Evolutionary conservation across 1,284 basidiomycete species (phyloP).

Genomic region (Phenoliferia sp.): DNA sequence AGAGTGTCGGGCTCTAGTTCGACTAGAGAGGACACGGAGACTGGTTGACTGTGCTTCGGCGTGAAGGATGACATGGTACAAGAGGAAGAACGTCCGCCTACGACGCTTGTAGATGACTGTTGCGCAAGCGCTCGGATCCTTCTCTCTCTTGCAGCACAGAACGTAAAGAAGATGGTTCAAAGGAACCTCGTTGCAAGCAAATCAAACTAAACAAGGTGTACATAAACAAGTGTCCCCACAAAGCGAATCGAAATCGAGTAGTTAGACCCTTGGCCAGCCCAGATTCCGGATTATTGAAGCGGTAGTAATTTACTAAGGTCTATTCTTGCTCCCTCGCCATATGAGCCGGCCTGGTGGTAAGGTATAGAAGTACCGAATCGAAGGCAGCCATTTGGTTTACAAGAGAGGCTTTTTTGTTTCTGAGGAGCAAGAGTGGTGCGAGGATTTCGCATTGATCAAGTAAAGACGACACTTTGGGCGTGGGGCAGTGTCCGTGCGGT

Average conservation of each 20-base stretch:
- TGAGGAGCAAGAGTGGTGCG: no score
- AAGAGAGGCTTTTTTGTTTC: no score
- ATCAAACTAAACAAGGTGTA: neutral
- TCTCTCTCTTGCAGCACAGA: neutral
- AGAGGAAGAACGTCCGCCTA: neutral
- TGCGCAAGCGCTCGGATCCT: neutral
- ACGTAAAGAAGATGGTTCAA: neutral
- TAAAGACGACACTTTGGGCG: no score
- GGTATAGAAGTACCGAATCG: no score
- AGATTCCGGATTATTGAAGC: neutral
- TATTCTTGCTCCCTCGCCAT: no score
- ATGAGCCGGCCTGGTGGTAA: no score
- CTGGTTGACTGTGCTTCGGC: constrained; percentile 23
- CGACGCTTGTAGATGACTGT: neutral
- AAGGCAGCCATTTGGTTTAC: no score
- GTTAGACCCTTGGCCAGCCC: neutral
- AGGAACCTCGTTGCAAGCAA: neutral
- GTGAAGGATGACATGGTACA: constrained; percentile 9
- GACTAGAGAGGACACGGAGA: constrained; percentile 18
- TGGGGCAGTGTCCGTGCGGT: no score
- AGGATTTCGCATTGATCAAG: no score
- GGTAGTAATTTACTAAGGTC: no score
- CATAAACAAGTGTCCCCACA: neutral
- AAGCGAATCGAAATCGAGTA: constrained; percentile 1
- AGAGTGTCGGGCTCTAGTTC: constrained; percentile 24